phyloP scores from a whole-genome alignment of 768 basidiomycete species.

The Neoboletus subvelutipes region DNA sequence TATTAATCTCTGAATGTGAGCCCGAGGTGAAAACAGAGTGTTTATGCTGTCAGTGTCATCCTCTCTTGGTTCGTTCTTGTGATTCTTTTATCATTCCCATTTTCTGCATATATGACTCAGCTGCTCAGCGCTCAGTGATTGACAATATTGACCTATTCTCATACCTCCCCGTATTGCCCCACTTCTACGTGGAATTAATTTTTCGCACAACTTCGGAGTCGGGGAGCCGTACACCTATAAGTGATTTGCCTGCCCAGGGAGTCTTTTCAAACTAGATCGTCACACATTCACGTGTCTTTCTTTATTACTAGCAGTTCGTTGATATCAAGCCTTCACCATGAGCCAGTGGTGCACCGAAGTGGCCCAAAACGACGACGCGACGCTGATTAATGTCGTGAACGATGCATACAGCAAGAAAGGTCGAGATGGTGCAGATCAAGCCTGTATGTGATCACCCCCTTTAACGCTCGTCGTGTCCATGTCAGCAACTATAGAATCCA shows the following conservation, averaged over 20 bases:
- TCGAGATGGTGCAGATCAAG: conserved; percentile 4
- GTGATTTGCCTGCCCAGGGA: background rate
- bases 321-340: background rate
- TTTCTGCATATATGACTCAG: background rate
- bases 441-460: conserved; percentile 11
- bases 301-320: background rate
- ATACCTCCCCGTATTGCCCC: background rate
- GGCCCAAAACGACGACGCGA: background rate
- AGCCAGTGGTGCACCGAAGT: background rate
- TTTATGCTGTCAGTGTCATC: too few relatives aligned
- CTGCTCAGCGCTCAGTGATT: background rate
- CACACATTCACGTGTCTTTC: background rate
- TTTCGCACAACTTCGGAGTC: background rate
- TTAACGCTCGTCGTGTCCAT: background rate
- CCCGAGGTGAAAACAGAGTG: too few relatives aligned
- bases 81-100: background rate
- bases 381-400: conserved; percentile 5
- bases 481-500: background rate
- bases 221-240: background rate
- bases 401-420: conserved; percentile 14
- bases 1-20: too few relatives aligned
- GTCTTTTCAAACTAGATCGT: background rate
- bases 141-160: background rate
- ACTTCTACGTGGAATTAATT: background rate
- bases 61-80: background rate